Evolutionary conservation across 2,329 filamentous ascomycete species (phyloP), one percentile per base, ranked within the genome.

Genomic region (Colletotrichum chrysophilum): DNA sequence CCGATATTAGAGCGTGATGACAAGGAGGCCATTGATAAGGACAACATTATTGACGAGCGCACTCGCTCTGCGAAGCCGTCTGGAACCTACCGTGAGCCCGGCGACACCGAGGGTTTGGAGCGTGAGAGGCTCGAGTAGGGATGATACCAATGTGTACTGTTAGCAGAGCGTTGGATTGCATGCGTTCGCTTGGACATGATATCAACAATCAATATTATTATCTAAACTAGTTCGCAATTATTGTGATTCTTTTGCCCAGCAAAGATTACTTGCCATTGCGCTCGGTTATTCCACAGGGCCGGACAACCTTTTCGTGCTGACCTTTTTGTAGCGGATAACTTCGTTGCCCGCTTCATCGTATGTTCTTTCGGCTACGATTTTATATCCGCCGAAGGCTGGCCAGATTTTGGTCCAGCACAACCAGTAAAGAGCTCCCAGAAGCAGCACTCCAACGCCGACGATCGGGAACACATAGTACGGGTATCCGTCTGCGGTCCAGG

Each of bases 381-480:
- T 86, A 78, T 91, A 90, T 0, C 88, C 88, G 9, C 88, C 87
- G 34, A 90, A 80, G 4, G 83, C 82, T 0, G 89, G 90, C 75
- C 88, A 84, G 4, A 90, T 76, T 80, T 86, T 88, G 2, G 87
- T 88, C 89, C 89, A 91, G 21, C 88, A 78, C 0, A 81, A 70
- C 89, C 90, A 92, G 80, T 91, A 92, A 3, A 88, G 66, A 0
- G 75, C 87, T 3, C 90, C 90, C 0, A 91, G 80, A 0, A 89
- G 66, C 30, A 91, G 79, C 8, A 91, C 87, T 1, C 85, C 86
- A 1, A 90, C 86, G 0, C 89, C 89, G 1, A 91, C 89, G 1
- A 91, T 85, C 0, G 90, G 89, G 77, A 91, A 91, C 0, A 90
- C 83, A 73, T 89, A 92, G 83, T 91, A 91, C 3, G 89, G 88